Evolutionary conservation across 2,329 filamentous ascomycete genomes (phyloP).

Genomic region (Byssochlamys sp.): DNA sequence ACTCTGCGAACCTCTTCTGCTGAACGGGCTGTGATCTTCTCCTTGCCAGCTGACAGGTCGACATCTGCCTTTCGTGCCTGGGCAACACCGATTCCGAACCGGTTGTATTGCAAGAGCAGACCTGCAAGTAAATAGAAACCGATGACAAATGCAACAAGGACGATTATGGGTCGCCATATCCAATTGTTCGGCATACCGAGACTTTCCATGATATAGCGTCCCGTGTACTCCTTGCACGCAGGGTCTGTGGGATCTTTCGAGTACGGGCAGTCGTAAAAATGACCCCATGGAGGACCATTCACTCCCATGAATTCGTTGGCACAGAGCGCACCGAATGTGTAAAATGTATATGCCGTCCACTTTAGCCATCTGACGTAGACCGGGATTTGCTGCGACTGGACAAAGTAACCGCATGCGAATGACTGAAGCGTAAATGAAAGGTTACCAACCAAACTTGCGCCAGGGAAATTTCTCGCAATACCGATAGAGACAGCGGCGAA

Average conservation of each 20-base stretch:
- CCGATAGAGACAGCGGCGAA: constrained; percentile 61
- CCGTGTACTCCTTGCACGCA: constrained; percentile 58
- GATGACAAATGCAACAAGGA: constrained; percentile 52
- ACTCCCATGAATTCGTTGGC: constrained; percentile 58
- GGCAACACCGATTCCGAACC: constrained; percentile 60
- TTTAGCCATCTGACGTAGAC: constrained; percentile 73
- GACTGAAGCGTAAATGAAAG: constrained; percentile 63
- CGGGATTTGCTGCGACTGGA: constrained; percentile 62
- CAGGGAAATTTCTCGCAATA: constrained; percentile 57
- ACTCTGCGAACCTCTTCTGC: constrained; percentile 50
- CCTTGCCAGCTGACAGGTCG: constrained; percentile 60
- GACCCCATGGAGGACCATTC: constrained; percentile 36
- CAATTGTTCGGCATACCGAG: constrained; percentile 60
- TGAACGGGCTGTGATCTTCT: constrained; percentile 52
- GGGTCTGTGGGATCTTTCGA: constrained; percentile 54
- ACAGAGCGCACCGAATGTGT: constrained; percentile 60
- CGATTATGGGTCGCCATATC: constrained; percentile 57
- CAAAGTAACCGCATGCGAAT: constrained; percentile 67
- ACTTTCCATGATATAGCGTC: constrained; percentile 57
- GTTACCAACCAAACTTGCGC: constrained; percentile 63
- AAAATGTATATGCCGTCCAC: constrained; percentile 36
- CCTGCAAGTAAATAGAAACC: constrained; percentile 55
- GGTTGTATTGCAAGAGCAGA: constrained; percentile 54
- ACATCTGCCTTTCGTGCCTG: constrained; percentile 49
- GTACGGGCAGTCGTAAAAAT: constrained; percentile 63